A percentile compares a stretch with the other conserved stretches of the same genome.
phyloP scores from a whole-genome alignment of 805 yeast species.

The Blastobotrys terrestris region DNA sequence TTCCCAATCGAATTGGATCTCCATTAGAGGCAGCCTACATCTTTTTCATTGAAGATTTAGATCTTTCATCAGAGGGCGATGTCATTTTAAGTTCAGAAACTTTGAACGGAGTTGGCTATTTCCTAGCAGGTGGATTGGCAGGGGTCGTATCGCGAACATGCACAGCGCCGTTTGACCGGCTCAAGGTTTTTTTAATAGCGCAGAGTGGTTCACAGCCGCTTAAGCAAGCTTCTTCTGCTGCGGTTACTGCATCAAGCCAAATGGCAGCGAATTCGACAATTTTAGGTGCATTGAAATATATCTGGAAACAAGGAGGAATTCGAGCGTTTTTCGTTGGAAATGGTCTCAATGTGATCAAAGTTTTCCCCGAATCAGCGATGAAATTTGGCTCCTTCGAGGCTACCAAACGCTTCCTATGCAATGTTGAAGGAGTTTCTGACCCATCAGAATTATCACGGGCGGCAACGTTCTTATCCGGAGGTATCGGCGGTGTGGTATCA shows the following conservation, averaged over 20 bases:
- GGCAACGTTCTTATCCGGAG: conserved; percentile 89
- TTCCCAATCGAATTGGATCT: conserved; percentile 49
- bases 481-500: conserved; percentile 90
- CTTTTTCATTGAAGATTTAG: conserved; percentile 74
- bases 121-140: conserved; percentile 89
- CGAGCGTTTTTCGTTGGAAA: conserved; percentile 90
- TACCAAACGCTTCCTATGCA: conserved; percentile 66
- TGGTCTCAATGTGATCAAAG: conserved; percentile 87
- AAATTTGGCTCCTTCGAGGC: conserved; percentile 94
- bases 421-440: conserved; percentile 69
- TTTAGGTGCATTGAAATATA: conserved; percentile 67
- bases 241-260: conserved; percentile 15
- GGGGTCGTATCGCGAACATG: conserved; percentile 95
- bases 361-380: conserved; percentile 95
- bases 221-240: conserved; percentile 20
- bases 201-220: conserved; percentile 45
- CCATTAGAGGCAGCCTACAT: conserved; percentile 67
- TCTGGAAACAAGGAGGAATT: conserved; percentile 86
- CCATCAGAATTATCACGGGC: conserved; percentile 61
- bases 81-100: conserved; percentile 76
- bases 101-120: conserved; percentile 80
- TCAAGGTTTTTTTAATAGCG: conserved; percentile 90
- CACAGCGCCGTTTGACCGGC: conserved; percentile 95
- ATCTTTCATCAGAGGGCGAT: conserved; percentile 86
- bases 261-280: conserved; percentile 40